A percentile compares a stretch with the other conserved stretches of the same genome.
Conservation (phyloP, 2,329 filamentous ascomycete genomes). For the Neurospora sp. region DNA sequence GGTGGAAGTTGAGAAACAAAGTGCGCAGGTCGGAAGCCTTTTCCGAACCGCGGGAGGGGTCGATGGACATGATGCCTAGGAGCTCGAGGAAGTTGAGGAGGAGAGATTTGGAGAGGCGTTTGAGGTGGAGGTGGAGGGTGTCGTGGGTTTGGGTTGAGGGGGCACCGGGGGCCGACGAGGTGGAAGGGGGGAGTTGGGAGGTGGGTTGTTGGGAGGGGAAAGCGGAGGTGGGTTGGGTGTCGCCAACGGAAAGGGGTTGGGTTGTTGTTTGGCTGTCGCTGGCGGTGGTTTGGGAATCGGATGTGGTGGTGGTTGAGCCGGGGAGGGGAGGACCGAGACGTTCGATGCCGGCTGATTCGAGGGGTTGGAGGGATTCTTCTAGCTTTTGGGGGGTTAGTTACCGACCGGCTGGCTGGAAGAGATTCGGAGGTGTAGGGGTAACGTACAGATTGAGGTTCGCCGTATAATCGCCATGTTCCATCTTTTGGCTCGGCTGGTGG, state of each 20-base stretch:
- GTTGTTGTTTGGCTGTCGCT: neutral
- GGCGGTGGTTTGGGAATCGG: neutral
- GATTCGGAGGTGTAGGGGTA: no score
- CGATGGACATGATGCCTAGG: conserved; percentile 57
- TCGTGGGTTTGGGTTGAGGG: conserved; percentile 28
- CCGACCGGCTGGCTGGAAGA: neutral
- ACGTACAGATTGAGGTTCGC: conserved; percentile 49
- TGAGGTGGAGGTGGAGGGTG: conserved; percentile 59
- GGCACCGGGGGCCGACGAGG: neutral
- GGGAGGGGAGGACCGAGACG: conserved; percentile 40
- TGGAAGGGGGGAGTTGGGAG: neutral
- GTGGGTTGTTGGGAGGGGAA: neutral
- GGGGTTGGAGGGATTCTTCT: conserved; percentile 52
- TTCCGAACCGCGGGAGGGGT: conserved; percentile 45
- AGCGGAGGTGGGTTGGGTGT: neutral
- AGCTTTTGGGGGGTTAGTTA: conserved; percentile 28
- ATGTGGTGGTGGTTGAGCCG: neutral
- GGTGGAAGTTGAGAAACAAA: conserved; percentile 83
- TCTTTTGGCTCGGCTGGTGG: conserved; percentile 66
- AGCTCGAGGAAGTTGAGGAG: conserved; percentile 86
- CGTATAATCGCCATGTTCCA: conserved; percentile 68
- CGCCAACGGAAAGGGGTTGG: neutral
- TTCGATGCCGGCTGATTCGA: conserved; percentile 61
- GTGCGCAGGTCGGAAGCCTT: conserved; percentile 74
- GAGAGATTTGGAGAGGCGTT: conserved; percentile 72